Evolutionary conservation across 192 early-diverging fungal genomes (phyloP).

Genomic region (Physocladia obscura): DNA sequence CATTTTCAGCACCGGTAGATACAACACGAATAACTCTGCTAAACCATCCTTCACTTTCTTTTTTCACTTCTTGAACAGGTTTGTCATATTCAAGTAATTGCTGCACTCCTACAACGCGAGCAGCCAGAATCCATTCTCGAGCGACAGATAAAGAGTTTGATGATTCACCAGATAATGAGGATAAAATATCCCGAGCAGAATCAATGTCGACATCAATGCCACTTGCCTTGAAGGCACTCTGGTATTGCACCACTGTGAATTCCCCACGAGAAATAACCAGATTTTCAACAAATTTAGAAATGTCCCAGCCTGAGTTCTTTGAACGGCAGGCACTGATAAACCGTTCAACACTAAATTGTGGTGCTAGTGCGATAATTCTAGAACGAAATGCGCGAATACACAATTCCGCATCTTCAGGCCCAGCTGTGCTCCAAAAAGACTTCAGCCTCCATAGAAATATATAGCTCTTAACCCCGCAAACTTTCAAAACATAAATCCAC

Average conservation of each 20-base stretch:
- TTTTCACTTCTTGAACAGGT: neutral
- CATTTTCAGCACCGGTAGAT: constrained; percentile 18
- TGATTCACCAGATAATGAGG: neutral
- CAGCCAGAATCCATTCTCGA: constrained; percentile 15
- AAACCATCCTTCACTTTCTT: constrained; percentile 16
- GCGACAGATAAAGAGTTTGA: neutral
- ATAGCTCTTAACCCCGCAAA: constrained; percentile 8
- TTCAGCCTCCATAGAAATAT: neutral
- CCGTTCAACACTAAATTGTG: neutral
- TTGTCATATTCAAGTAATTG: neutral
- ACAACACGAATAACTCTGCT: constrained; percentile 20
- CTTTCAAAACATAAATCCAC: constrained; percentile 7
- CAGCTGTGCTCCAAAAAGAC: constrained; percentile 8
- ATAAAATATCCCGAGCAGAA: neutral
- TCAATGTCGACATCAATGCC: constrained; percentile 10
- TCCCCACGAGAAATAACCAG: constrained; percentile 11
- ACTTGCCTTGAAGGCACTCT: constrained; percentile 11
- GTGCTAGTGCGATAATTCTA: neutral
- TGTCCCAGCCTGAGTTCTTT: constrained; percentile 8
- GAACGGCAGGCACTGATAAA: neutral
- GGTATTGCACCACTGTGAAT: neutral
- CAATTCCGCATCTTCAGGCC: neutral
- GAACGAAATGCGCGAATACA: constrained; percentile 11
- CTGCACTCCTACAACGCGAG: neutral
- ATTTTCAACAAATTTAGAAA: neutral